Evolutionary conservation across 805 yeast species (phyloP).

Genomic region (Ogataea naganishii): DNA sequence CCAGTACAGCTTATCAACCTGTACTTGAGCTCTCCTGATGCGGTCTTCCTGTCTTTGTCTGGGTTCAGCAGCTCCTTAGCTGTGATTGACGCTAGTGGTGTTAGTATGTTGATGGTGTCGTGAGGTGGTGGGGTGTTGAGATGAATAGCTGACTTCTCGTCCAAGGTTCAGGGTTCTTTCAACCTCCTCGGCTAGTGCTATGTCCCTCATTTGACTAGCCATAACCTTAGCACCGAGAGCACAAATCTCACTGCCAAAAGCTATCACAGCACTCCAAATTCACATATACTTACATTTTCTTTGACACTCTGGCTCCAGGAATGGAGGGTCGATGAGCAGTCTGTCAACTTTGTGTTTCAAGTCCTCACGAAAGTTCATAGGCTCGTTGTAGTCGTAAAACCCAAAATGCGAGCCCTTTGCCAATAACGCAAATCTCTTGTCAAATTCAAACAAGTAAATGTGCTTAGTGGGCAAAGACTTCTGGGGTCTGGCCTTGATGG

Average conservation of each 20-base stretch:
- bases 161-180: too few relatives aligned
- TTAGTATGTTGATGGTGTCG: constrained; percentile 10
- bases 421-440: constrained; percentile 63
- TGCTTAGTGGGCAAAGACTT: constrained; percentile 53
- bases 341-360: constrained; percentile 60
- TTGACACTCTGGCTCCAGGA: constrained; percentile 76
- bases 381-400: constrained; percentile 68
- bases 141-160: too few relatives aligned
- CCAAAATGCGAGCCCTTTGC: constrained; percentile 62
- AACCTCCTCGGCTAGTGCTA: too few relatives aligned
- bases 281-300: constrained; percentile 40
- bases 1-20: constrained; percentile 78
- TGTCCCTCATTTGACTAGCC: too few relatives aligned
- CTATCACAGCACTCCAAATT: too few relatives aligned
- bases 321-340: constrained; percentile 81
- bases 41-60: constrained; percentile 30
- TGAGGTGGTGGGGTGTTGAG: constrained; percentile 7
- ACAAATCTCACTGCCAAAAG: too few relatives aligned
- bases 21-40: constrained; percentile 30
- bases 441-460: constrained; percentile 72
- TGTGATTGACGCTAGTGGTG: constrained; percentile 34
- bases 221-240: too few relatives aligned
- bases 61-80: constrained; percentile 49
- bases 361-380: constrained; percentile 48
- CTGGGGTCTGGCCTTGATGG: constrained; percentile 47